phyloP scores from a whole-genome alignment of 2,329 filamentous ascomycete species.

The Fusarium graminum region DNA sequence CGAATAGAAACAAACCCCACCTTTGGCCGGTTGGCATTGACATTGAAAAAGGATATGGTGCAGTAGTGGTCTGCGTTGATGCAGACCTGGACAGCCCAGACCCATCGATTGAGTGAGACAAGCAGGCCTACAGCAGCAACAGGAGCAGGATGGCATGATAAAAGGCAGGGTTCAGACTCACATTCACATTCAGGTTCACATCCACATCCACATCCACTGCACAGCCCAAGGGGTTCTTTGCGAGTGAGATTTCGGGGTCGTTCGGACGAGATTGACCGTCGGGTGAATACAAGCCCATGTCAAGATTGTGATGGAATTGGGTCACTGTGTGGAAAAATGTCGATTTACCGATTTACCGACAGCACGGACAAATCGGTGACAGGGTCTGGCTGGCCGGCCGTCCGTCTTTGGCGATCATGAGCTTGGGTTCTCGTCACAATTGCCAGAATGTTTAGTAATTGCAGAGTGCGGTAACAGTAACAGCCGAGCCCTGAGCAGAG shows the following conservation, averaged over 20 bases:
- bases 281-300: constrained; percentile 22
- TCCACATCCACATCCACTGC: neutral
- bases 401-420: constrained; percentile 17
- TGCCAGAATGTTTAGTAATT: constrained; percentile 24
- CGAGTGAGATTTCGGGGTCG: constrained; percentile 20
- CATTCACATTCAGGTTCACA: neutral
- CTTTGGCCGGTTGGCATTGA: constrained; percentile 3
- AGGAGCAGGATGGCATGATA: constrained; percentile 34
- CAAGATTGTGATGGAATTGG: constrained; percentile 12
- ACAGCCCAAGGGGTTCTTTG: constrained; percentile 36
- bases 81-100: constrained; percentile 11
- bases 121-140: constrained; percentile 17
- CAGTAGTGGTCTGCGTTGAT: constrained; percentile 7
- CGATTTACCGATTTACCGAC: neutral
- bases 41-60: neutral
- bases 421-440: constrained; percentile 9
- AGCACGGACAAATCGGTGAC: constrained; percentile 7
- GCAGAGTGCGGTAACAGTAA: neutral
- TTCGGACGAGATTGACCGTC: constrained; percentile 23
- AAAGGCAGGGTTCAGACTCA: constrained; percentile 9
- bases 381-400: constrained; percentile 10
- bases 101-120: constrained; percentile 34
- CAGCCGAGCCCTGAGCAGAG: no score
- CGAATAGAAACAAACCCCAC: constrained; percentile 22
- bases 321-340: neutral